These are phyloP conservation scores for Lumnitzera littorea DNA, from an alignment of 345 rosid species.

Conservation along the genomic window DNA sequence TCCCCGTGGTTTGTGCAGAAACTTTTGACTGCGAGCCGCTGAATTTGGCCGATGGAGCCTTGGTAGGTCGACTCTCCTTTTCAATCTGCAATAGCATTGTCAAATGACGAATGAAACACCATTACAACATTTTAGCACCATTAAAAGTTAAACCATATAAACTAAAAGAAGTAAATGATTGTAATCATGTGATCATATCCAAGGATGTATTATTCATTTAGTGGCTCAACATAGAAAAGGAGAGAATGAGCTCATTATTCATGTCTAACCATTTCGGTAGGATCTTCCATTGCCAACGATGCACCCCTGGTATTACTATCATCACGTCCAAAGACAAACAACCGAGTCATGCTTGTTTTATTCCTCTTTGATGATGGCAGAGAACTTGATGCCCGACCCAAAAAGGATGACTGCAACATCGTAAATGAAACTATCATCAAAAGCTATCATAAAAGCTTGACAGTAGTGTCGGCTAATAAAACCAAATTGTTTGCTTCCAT, in stretches of 20 bases:
- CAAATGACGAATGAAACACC: neutral
- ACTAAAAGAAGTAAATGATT: neutral
- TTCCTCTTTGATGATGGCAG: slow-evolving; percentile 48
- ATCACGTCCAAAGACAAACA: slow-evolving; percentile 80
- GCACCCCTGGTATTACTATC: slow-evolving; percentile 53
- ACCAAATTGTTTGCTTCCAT: neutral
- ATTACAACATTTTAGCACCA: neutral
- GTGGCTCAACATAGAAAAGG: neutral
- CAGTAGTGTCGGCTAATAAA: neutral
- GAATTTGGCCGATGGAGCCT: slow-evolving; percentile 48
- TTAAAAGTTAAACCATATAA: neutral
- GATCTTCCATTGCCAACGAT: slow-evolving; percentile 40
- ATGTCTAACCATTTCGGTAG: slow-evolving; percentile 45
- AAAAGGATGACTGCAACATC: slow-evolving; percentile 74
- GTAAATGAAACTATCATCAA: neutral
- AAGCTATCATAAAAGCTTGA: slow-evolving; percentile 1
- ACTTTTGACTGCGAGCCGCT: slow-evolving; percentile 44
- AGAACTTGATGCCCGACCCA: slow-evolving; percentile 50
- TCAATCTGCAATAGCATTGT: slow-evolving; percentile 33
- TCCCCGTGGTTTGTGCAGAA: slow-evolving; percentile 23
- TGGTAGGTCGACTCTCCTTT: slow-evolving; percentile 37
- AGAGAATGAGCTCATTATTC: neutral
- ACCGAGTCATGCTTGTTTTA: slow-evolving; percentile 45
- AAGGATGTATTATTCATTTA: neutral
- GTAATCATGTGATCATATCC: neutral